phyloP scores from a whole-genome alignment of 805 yeast species.

The Nakazawaea molendinolei region DNA sequence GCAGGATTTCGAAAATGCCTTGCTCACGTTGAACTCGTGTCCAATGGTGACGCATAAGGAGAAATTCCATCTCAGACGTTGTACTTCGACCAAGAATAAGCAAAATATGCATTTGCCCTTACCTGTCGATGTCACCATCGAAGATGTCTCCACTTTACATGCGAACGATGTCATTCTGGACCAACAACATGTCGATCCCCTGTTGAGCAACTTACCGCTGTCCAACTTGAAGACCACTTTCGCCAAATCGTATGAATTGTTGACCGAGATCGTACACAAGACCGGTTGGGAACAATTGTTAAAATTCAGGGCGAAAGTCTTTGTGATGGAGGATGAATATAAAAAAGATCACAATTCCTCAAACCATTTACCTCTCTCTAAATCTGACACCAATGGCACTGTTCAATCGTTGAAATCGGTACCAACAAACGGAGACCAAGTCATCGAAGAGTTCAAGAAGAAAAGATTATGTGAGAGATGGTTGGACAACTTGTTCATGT shows the following conservation, averaged over 20 bases:
- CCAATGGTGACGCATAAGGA: conserved; percentile 78
- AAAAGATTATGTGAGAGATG: conserved; percentile 68
- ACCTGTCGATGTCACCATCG: conserved; percentile 67
- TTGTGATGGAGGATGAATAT: conserved; percentile 64
- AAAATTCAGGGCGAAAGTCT: conserved; percentile 52
- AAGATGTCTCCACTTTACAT: conserved; percentile 61
- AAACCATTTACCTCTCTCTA: conserved; percentile 3
- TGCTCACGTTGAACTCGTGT: conserved; percentile 68
- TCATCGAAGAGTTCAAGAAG: conserved; percentile 43
- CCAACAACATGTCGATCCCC: conserved; percentile 58
- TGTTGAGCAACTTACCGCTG: conserved; percentile 58
- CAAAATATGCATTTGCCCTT: conserved; percentile 66
- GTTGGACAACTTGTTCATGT: conserved; percentile 66
- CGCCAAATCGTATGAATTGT: conserved; percentile 49
- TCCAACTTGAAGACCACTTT: conserved; percentile 56
- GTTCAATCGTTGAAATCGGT: conserved; percentile 11
- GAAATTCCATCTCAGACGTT: conserved; percentile 52
- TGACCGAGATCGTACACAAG: conserved; percentile 57
- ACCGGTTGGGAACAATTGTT: conserved; percentile 71
- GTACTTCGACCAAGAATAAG: conserved; percentile 39
- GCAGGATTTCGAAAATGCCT: conserved; percentile 65
- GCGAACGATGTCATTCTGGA: conserved; percentile 61
- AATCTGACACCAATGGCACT: conserved; percentile 11
- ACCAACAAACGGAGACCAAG: conserved; percentile 9
- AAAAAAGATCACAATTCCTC: conserved; percentile 26